A percentile compares a stretch with the other conserved stretches of the same genome.
Evolutionary conservation across 148 eudicot genomes (phyloP).

Genomic region (Mesembryanthemum crystallinum): DNA sequence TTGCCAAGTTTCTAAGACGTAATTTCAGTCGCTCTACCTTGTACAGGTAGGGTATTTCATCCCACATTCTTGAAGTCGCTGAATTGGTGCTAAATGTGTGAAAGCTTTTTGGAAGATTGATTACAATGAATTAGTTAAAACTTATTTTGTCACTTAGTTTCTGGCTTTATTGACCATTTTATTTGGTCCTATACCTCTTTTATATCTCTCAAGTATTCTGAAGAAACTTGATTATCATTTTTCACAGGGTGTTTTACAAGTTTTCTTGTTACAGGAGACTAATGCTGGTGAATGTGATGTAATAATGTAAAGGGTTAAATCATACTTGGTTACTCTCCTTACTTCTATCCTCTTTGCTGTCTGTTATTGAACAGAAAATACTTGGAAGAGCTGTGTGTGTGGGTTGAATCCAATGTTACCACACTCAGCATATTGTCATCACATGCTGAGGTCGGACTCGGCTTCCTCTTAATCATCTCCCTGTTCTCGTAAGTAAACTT

Average conservation of each 20-base stretch:
- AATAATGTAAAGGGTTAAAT: not conserved
- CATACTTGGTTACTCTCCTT: not conserved
- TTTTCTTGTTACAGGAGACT: too few relatives aligned
- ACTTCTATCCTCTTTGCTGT: not conserved
- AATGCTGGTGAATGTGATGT: not conserved
- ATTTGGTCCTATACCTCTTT: not conserved
- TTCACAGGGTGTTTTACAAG: not conserved
- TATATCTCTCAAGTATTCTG: not conserved
- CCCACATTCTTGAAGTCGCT: not conserved
- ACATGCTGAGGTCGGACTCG: constrained; percentile 91
- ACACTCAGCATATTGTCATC: constrained; percentile 92
- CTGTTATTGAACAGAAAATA: constrained; percentile 62
- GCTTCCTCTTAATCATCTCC: constrained; percentile 77
- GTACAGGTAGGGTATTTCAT: constrained; percentile 53
- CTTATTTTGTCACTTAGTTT: not conserved
- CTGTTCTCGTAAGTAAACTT: constrained; percentile 69
- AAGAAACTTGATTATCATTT: not conserved
- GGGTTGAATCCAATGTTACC: constrained; percentile 91
- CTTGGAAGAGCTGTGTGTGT: constrained; percentile 87
- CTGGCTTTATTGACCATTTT: not conserved
- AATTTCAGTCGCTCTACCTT: constrained; percentile 77
- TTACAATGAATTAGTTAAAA: not conserved
- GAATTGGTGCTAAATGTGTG: not conserved
- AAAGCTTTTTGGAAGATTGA: not conserved
- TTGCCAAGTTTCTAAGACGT: constrained; percentile 87